Evolutionary conservation across 2,329 filamentous ascomycete genomes (phyloP).

Genomic region (Aphanocladium album): DNA sequence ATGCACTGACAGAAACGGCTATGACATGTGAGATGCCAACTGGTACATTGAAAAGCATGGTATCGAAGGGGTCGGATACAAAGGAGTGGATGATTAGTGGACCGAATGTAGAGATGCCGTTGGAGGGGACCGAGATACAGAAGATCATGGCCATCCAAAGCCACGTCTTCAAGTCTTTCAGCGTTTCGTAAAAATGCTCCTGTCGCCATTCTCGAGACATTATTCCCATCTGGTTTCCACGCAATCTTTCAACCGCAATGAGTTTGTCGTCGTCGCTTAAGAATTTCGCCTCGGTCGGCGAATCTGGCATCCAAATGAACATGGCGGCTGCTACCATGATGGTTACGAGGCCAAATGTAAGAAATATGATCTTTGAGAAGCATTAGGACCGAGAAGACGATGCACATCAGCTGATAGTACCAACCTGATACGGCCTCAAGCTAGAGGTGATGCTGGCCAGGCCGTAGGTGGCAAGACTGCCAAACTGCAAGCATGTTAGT

Average conservation of each 20-base stretch:
- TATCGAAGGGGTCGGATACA: slow-evolving; percentile 50
- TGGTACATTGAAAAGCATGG: slow-evolving; percentile 57
- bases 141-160: slow-evolving; percentile 52
- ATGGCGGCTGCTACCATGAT: slow-evolving; percentile 42
- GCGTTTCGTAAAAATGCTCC: slow-evolving; percentile 47
- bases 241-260: slow-evolving; percentile 49
- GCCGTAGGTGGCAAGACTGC: slow-evolving; percentile 53
- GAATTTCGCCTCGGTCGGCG: slow-evolving; percentile 45
- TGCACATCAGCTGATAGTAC: not conserved
- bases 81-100: slow-evolving; percentile 56
- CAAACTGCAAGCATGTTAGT: slow-evolving; percentile 31
- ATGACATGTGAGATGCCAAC: slow-evolving; percentile 57
- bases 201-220: slow-evolving; percentile 48
- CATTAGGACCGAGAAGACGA: not conserved
- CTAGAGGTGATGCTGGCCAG: slow-evolving; percentile 51
- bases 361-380: slow-evolving; percentile 42
- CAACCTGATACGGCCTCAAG: slow-evolving; percentile 44
- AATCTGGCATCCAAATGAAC: slow-evolving; percentile 45
- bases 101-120: slow-evolving; percentile 54
- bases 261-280: slow-evolving; percentile 46
- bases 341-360: slow-evolving; percentile 49
- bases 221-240: slow-evolving; percentile 51
- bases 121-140: slow-evolving; percentile 52
- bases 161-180: slow-evolving; percentile 56
- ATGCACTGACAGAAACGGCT: slow-evolving; percentile 53